Evolutionary conservation across 768 basidiomycete species (phyloP).

Genomic region (Mycena metata): DNA sequence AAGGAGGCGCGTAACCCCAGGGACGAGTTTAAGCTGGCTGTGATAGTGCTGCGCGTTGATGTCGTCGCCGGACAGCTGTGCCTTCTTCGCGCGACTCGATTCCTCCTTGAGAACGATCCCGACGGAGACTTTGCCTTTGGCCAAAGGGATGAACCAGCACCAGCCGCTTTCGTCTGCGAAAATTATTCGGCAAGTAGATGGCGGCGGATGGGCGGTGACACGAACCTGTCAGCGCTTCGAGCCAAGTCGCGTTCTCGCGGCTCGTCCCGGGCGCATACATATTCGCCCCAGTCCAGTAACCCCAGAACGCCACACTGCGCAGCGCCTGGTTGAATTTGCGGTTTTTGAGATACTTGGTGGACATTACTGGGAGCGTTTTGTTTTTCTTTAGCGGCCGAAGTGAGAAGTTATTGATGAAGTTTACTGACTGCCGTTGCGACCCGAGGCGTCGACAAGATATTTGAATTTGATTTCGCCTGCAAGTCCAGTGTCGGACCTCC

Average conservation of each 20-base stretch:
- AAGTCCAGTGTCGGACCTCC: slow-evolving; percentile 42
- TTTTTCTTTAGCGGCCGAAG: too few species aligned
- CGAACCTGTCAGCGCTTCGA: slow-evolving; percentile 58
- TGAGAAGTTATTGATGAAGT: too few species aligned
- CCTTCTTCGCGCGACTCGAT: slow-evolving; percentile 39
- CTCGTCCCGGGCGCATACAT: slow-evolving; percentile 49
- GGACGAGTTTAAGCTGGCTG: slow-evolving; percentile 7
- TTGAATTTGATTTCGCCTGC: slow-evolving; percentile 65
- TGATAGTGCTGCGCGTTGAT: neutral
- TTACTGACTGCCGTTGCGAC: slow-evolving; percentile 58
- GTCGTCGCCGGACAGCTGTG: neutral
- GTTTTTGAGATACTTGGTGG: slow-evolving; percentile 61
- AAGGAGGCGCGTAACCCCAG: slow-evolving; percentile 5
- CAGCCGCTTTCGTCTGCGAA: slow-evolving; percentile 54
- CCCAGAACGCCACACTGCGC: slow-evolving; percentile 65
- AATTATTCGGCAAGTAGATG: neutral
- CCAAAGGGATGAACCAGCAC: slow-evolving; percentile 55
- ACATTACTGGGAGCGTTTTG: slow-evolving; percentile 48
- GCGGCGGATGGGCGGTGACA: neutral
- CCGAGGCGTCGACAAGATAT: slow-evolving; percentile 77
- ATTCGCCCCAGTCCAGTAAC: slow-evolving; percentile 58
- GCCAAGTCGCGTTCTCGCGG: slow-evolving; percentile 54
- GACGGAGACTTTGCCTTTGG: slow-evolving; percentile 52
- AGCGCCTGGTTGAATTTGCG: slow-evolving; percentile 60
- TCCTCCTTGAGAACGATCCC: slow-evolving; percentile 54